Base-by-base conservation (phyloP, 2,329 filamentous ascomycete species). In the Penicillium sp. region DNA sequence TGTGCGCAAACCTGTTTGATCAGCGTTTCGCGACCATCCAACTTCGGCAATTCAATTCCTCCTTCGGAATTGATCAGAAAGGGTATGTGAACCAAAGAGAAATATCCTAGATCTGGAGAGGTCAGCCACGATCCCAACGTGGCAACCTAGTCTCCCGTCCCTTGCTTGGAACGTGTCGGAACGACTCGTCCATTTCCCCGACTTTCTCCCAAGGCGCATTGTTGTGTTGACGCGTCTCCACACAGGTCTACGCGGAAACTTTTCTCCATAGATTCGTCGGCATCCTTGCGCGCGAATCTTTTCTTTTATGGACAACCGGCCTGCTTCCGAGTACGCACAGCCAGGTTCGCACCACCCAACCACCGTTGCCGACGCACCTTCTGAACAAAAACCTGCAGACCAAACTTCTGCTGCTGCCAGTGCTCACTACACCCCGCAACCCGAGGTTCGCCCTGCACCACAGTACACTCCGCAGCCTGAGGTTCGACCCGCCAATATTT, bases 331-430 rank as follows among this genome's bases (percentile, higher is more conserved):
- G 76, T 91, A 89, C 80, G 84, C 87, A 84, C 88, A 91, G 84
- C 85, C 88, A 90, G 88, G 88, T 91, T 90, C 90, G 88, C 86
- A 72, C 81, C 71, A 69, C 73, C 79, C 80, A 73, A 71, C 76
- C 77, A 73, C 77, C 59, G 81, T 81, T 61, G 58, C 66, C 67
- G 77, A 79, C 72, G 70, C 84, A 78, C 83, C 87, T 81, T 92
- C 91, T 91, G 90, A 95, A 88, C 86, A 83, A 75, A 84, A 87
- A 75, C 79, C 79, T 79, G 85, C 89, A 94, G 92, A 96, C 88
- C 90, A 90, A 83, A 83, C 88, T 78, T 90, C 91, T 89, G 88
- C 89, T 88, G 89, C 89, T 69, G 68, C 70, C 60, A 65, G 65
- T 66, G 65, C 70, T 70, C 70, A 73, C 59, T 74, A 74, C 64